Evolutionary conservation across 768 basidiomycete genomes (phyloP).

Genomic region (Termitomyces sp.): DNA sequence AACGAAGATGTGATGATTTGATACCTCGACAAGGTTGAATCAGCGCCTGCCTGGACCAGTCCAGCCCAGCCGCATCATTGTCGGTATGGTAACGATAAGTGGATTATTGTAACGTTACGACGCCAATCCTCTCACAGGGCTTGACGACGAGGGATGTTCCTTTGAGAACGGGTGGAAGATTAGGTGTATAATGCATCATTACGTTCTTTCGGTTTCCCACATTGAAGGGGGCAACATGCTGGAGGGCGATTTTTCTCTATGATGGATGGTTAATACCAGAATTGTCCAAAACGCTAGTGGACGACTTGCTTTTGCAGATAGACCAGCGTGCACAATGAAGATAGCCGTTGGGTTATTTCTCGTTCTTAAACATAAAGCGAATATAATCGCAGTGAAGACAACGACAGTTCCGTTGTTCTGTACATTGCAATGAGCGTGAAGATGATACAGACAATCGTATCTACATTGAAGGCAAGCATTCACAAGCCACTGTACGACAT

Average conservation of each 20-base stretch:
- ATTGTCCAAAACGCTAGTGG: constrained; percentile 34
- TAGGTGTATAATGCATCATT: constrained; percentile 56
- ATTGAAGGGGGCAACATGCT: constrained; percentile 65
- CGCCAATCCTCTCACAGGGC: constrained; percentile 63
- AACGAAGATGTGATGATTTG: neutral
- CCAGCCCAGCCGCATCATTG: constrained; percentile 46
- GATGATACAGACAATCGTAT: constrained; percentile 54
- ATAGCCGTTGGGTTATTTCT: constrained; percentile 61
- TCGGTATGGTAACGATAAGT: neutral
- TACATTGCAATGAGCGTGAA: neutral
- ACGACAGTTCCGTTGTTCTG: constrained; percentile 50
- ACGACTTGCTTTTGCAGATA: constrained; percentile 65
- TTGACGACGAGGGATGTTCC: constrained; percentile 53
- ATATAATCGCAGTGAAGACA: constrained; percentile 63
- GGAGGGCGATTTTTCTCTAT: constrained; percentile 55
- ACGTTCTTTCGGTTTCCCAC: constrained; percentile 54
- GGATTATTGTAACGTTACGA: constrained; percentile 35
- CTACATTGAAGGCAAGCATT: constrained; percentile 67
- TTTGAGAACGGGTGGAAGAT: constrained; percentile 55
- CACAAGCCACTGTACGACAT: constrained; percentile 51
- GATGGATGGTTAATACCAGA: constrained; percentile 33
- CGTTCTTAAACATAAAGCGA: constrained; percentile 54
- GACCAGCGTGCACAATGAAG: constrained; percentile 65
- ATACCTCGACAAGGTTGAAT: neutral
- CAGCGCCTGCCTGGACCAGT: constrained; percentile 52